Evolutionary conservation across 805 yeast genomes (phyloP), one percentile per base, ranked within the genome.

Genomic region (Yamadazyma laniorum): DNA sequence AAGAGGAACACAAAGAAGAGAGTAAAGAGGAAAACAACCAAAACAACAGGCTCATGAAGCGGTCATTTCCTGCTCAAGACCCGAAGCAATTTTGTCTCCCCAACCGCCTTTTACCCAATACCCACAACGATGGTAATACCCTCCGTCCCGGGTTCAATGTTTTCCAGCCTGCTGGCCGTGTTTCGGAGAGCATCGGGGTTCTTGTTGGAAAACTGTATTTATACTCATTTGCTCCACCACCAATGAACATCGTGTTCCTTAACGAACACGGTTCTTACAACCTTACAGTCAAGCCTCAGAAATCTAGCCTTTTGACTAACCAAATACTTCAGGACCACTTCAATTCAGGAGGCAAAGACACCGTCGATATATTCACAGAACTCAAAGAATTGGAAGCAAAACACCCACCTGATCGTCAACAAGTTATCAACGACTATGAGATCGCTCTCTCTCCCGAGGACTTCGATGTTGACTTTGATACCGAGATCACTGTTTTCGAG

Each of bases 151-250:
- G 74, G 0, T 69, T 68, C 44, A 70, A 69, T 41, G 62, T 69
- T 1, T 59, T 55, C 36, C 35, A 32, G n/a, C 50, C 61, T 37
- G 47, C 66, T 0, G 61, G 59, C 22, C 53, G 60, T 27, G 53
- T 65, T 2, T 49, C 61, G 4, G 55, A 49, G 37, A 52, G 51
- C 13, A 38, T 51, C 19, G 62, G 62, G 19, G 43, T 51, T 2
- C 32, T 63, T 4, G 59, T 59, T 25, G 57, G 58, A 42, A 67
- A 67, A 45, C 63, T 74, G 0, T 72, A 67, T 39, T 55, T 72
- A 5, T 67, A 66, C 49, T 53, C 70, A 1, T 63, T 56, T 35
- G 75, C 69, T 1, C 68, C 70, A 3, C 50, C 59, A 7, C 72
- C 72, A 3, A 19, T 48, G 45, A 34, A 58, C 39, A 42, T 72